Base-by-base conservation (phyloP, 768 basidiomycete genomes). In the Lactarius sp. region DNA sequence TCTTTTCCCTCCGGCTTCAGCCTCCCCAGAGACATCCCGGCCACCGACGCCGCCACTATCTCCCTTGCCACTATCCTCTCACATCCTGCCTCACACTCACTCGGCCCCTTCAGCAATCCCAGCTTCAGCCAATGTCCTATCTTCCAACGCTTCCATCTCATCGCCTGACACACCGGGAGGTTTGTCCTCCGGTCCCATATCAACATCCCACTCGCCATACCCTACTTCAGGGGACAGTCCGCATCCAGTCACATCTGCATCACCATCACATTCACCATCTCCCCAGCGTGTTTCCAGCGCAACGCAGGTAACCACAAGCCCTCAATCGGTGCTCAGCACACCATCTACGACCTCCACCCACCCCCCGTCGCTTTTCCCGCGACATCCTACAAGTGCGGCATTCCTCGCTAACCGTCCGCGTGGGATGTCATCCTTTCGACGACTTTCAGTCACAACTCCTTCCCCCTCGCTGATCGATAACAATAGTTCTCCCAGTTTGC, bases 1-100 rank as follows among this genome's bases (percentile, higher is more conserved):
- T 16, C 77, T 85, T 56, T 71, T 83, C 52, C 65, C 80, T 18
- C 83, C 82, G 4, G 71, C 70, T 67, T 69, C 82, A 8, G 71
- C 70, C 68, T 72, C 71, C 4, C 65, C 64, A 47, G 72, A 47
- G 51, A 72, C 65, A 61, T 76, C 60, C 62, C 72, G 64, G 53
- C 75, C 59, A 50, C 62, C 65, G 3, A 60, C 71, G 16, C 62
- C 66, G 9, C 66, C 73, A 0, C 64, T 69, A 60, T 68, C 66
- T 16, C 71, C 69, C 31, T 71, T 68, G 1, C 70, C 70, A 2
- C 39, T 67, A 16, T 51, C 58, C 5, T 71, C 61, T 34, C 71
- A 69, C 3, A 54, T 54, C 2, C 69, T 80, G 20, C 60, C 71
- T 3, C 78, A 79, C 50, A 77, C 79, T 0, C 56, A 69, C n/a